Evolutionary conservation across 495 filamentous ascomycete genomes (phyloP), one percentile per base, ranked within the genome.

Genomic region (Glonium stellatum): DNA sequence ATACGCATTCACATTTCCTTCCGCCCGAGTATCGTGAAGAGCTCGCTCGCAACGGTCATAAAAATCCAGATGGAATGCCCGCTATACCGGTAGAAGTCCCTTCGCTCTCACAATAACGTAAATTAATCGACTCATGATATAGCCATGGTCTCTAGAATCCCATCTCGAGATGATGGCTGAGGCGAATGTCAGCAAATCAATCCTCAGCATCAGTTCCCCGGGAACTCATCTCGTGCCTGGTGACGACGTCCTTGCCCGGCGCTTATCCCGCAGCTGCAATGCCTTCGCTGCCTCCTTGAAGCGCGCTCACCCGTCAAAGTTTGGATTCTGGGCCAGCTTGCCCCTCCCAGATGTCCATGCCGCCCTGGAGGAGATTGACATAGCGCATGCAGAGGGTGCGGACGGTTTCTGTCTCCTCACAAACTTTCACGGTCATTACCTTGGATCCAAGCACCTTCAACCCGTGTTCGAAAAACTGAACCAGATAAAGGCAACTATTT

Each of bases 311-410:
- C 76, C 77, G 1, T 54, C 66, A 5, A 66, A 71, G 4, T 77
- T 82, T 54, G 71, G 73, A 0, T 80, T 75, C 69, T 83, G 75
- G 42, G 80, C 80, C 0, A 78, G 74, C 5, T 68, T 82, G 2
- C 79, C 80, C 0, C 66, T 82, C 1, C 78, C 78, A 5, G 72
- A 78, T 52, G 67, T 80, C 0, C 64, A 70, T 4, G 72, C 67
- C 1, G 70, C 73, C 12, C 60, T 82, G 1, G 58, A 62, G 19
- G 80, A 82, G 58, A 77, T 81, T 51, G 69, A 73, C 22, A 63
- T 70, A 23, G 75, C 73, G 0, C 55, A 76, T 5, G 65, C 75
- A 31, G 67, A 70, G 39, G 68, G 60, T 52, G 75, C 76, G n/a
- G 76, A 77, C 41, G 79, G 82, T 19, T 75, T 83, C 47, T 72